Evolutionary conservation across 1,284 basidiomycete genomes (phyloP).

Genomic region (Apiotrichum sp.): DNA sequence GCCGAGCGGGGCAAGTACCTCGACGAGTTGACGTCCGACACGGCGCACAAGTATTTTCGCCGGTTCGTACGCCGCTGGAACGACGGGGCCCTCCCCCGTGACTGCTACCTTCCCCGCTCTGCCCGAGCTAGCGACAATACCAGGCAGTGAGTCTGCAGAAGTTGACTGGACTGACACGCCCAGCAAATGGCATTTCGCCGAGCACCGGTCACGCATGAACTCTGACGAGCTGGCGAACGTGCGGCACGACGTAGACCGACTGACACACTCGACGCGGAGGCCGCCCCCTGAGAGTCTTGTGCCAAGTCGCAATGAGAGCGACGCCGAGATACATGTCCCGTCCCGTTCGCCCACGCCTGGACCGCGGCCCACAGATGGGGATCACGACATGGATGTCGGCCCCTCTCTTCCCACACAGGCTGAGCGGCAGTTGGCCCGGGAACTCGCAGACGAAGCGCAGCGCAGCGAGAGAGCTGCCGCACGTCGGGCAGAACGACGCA

Average conservation of each 20-base stretch:
- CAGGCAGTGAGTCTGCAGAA: constrained; percentile 29
- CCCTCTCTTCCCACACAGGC: constrained; percentile 2
- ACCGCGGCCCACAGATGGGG: neutral
- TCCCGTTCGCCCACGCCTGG: constrained; percentile 6
- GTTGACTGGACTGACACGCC: neutral
- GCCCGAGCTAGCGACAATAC: constrained; percentile 30
- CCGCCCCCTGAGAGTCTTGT: neutral
- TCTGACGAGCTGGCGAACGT: constrained; percentile 17
- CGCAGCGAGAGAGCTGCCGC: constrained; percentile 14
- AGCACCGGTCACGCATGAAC: constrained; percentile 25
- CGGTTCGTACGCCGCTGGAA: constrained; percentile 47
- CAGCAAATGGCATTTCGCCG: constrained; percentile 40
- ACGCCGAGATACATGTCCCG: constrained; percentile 5
- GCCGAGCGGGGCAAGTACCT: constrained; percentile 39
- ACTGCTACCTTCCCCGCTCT: constrained; percentile 27
- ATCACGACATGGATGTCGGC: neutral
- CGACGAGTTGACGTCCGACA: constrained; percentile 38
- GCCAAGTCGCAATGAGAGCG: constrained; percentile 4
- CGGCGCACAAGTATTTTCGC: constrained; percentile 43
- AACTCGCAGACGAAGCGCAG: constrained; percentile 22
- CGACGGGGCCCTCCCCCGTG: constrained; percentile 33
- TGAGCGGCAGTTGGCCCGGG: constrained; percentile 40
- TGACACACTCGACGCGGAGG: constrained; percentile 4
- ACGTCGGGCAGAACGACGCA: constrained; percentile 24
- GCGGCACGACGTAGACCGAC: constrained; percentile 11